Percentiles rank a stretch among this genome's conserved stretches.
phyloP scores from a whole-genome alignment of 2,329 filamentous ascomycete genomes.

The Neonectria coccinea region DNA sequence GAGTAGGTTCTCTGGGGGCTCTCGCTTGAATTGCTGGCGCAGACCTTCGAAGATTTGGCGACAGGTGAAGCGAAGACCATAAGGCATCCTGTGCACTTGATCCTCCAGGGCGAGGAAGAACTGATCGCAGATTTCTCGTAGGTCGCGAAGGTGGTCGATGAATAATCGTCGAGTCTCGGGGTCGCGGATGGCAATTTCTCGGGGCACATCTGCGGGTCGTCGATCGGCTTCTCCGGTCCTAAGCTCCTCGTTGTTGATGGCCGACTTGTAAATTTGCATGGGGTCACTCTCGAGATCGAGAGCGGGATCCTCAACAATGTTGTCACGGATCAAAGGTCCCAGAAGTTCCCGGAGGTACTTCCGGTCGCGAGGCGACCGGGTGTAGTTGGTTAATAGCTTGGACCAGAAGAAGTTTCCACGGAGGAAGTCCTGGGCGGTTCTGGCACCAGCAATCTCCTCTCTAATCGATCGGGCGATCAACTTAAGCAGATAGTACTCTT shows the following conservation, averaged over 20 bases:
- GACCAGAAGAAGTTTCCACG: constrained; percentile 94
- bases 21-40: constrained; percentile 80
- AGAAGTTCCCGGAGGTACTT: constrained; percentile 92
- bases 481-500: constrained; percentile 97
- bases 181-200: constrained; percentile 95
- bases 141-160: constrained; percentile 92
- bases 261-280: constrained; percentile 94
- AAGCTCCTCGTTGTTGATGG: constrained; percentile 97
- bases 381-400: constrained; percentile 87
- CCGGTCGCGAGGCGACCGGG: constrained; percentile 89
- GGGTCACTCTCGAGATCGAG: constrained; percentile 97
- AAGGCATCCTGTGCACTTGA: constrained; percentile 87
- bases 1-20: constrained; percentile 80
- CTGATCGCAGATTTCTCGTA: constrained; percentile 93
- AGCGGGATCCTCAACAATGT: constrained; percentile 90
- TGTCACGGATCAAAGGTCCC: constrained; percentile 86
- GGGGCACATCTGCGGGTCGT: constrained; percentile 84
- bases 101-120: constrained; percentile 88
- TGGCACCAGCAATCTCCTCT: constrained; percentile 84
- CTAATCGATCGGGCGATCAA: constrained; percentile 84
- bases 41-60: constrained; percentile 87
- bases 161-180: constrained; percentile 92
- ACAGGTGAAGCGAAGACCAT: constrained; percentile 88
- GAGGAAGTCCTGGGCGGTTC: constrained; percentile 83
- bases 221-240: constrained; percentile 87